These are phyloP conservation scores for Zygnema circumcarinatum DNA, from an alignment of 139 green algal genomes.

Conservation along the genomic window DNA sequence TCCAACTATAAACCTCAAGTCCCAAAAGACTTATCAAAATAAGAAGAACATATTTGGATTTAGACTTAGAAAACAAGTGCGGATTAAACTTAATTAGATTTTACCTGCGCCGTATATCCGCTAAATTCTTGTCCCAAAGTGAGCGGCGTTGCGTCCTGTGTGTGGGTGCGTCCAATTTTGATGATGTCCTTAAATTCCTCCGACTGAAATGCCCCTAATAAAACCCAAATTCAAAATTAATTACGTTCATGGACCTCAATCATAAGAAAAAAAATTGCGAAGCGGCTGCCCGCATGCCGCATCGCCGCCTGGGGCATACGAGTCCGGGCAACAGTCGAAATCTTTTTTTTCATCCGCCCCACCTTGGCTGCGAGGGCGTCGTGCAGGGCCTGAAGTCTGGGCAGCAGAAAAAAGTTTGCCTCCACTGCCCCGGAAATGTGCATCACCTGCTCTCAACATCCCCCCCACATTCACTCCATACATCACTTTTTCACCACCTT, in stretches of 20 bases:
- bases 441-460: constrained; percentile 72
- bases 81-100: not conserved
- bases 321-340: not conserved
- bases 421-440: constrained; percentile 88
- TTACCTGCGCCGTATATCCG: constrained; percentile 85
- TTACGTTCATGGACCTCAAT: not conserved
- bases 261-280: not conserved
- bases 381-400: constrained; percentile 76
- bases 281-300: too few relatives aligned
- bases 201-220: constrained; percentile 30
- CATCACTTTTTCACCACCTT: too few relatives aligned
- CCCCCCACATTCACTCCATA: too few relatives aligned
- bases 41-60: too few relatives aligned
- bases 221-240: not conserved
- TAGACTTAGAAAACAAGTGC: too few relatives aligned
- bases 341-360: too few relatives aligned
- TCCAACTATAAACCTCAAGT: too few relatives aligned
- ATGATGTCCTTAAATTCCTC: constrained; percentile 85
- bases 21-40: too few relatives aligned
- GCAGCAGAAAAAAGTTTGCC: constrained; percentile 75
- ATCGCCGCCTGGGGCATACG: not conserved
- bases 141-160: constrained; percentile 91
- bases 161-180: constrained; percentile 97
- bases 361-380: constrained; percentile 75
- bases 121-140: constrained; percentile 95